phyloP scores from a whole-genome alignment of 371 early-diverging fungal genomes.

The Apophysomyces sp. region DNA sequence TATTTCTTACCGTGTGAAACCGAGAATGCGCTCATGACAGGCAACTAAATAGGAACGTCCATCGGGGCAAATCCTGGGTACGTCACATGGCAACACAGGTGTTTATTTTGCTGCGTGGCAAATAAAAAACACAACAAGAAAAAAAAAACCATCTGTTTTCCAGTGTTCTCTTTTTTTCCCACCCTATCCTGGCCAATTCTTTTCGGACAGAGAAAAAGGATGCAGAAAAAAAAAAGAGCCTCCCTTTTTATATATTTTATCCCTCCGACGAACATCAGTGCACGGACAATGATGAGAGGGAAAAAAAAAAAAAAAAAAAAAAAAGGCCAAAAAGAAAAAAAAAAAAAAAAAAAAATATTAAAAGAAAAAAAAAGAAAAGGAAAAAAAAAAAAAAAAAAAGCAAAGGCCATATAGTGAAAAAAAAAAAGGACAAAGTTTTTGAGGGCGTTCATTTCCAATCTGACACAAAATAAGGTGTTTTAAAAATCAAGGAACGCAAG shows the following conservation, averaged over 20 bases:
- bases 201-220: too few species aligned
- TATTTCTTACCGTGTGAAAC: slow-evolving; percentile 43
- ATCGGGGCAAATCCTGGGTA: not conserved
- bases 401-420: too few species aligned
- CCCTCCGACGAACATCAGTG: too few species aligned
- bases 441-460: too few species aligned
- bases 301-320: not conserved
- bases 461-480: too few species aligned
- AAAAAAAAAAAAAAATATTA: not conserved
- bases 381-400: not conserved
- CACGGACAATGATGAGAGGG: not conserved
- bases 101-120: not conserved
- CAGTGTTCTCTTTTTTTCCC: not conserved
- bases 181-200: not conserved
- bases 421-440: too few species aligned
- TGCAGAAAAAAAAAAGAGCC: too few species aligned
- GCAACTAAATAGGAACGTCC: not conserved
- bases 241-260: too few species aligned
- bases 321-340: not conserved
- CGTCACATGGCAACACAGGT: slow-evolving; percentile 2
- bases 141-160: not conserved
- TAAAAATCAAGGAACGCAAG: too few species aligned
- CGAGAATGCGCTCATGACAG: slow-evolving; percentile 12
- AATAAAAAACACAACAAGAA: not conserved
- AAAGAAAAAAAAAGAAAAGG: not conserved